These are phyloP conservation scores for Protomyces inouyei DNA, from an alignment of 1,139 yeast species.

Conservation along the genomic window DNA sequence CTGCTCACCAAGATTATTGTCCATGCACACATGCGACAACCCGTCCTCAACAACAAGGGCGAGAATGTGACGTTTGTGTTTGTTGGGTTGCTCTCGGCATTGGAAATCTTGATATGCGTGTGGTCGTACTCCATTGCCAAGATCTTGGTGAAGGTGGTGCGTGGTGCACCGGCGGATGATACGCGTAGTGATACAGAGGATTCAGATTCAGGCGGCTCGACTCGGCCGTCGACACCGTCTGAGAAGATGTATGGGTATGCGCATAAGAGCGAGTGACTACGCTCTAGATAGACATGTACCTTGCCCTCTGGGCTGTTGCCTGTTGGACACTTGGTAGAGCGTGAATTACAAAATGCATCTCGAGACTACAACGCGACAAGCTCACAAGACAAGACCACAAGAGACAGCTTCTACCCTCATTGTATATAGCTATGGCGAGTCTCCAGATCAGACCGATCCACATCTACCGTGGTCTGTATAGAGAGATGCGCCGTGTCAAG, in stretches of 20 bases:
- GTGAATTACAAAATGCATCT: no score
- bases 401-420: not conserved
- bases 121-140: slow-evolving; percentile 73
- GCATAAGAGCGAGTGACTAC: not conserved
- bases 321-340: no score
- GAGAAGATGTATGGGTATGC: not conserved
- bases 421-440: not conserved
- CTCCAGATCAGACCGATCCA: not conserved
- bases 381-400: no score
- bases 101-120: slow-evolving; percentile 60
- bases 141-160: slow-evolving; percentile 64
- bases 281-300: not conserved
- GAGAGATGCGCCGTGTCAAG: slow-evolving; percentile 13
- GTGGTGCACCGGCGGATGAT: slow-evolving; percentile 73
- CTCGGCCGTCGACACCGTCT: not conserved
- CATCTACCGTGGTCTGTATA: slow-evolving; percentile 17
- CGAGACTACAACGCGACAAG: no score
- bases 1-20: slow-evolving; percentile 63
- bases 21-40: slow-evolving; percentile 34
- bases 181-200: slow-evolving; percentile 72
- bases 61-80: slow-evolving; percentile 42
- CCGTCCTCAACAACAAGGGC: slow-evolving; percentile 33
- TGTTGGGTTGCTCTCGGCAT: slow-evolving; percentile 54
- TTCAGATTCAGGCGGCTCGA: not conserved
- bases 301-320: no score